Conservation (phyloP, 1,139 yeast genomes). For the Candida neerlandica region DNA sequence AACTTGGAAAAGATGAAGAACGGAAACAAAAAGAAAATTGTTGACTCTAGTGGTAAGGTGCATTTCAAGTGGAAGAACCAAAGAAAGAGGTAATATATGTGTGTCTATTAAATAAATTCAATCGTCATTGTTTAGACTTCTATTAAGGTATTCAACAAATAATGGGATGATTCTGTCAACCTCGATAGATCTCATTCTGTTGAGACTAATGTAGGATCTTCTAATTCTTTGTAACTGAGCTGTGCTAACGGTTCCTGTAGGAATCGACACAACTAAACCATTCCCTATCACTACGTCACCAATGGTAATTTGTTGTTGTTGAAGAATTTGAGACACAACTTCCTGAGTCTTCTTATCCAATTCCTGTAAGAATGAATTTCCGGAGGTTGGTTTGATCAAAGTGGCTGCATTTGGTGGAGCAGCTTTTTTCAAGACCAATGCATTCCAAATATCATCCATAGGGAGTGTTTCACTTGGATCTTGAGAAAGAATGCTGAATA, state of each 20-base stretch:
- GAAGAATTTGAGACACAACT: constrained; percentile 59
- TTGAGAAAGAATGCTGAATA: constrained; percentile 63
- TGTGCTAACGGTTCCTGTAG: constrained; percentile 61
- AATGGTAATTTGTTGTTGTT: constrained; percentile 63
- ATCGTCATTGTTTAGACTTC: constrained; percentile 42
- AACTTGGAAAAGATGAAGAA: constrained; percentile 89
- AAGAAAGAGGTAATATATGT: constrained; percentile 59
- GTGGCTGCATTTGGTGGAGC: constrained; percentile 81
- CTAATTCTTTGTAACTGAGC: constrained; percentile 84
- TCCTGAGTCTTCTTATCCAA: constrained; percentile 73
- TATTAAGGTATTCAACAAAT: constrained; percentile 74
- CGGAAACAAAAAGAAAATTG: constrained; percentile 80
- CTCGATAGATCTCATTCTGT: constrained; percentile 76
- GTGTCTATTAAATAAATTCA: constrained; percentile 1
- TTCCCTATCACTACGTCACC: constrained; percentile 46
- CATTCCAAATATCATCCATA: constrained; percentile 71
- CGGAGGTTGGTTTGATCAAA: constrained; percentile 67
- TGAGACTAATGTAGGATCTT: constrained; percentile 77
- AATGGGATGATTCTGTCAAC: constrained; percentile 64
- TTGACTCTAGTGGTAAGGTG: constrained; percentile 63
- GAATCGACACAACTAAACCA: constrained; percentile 58
- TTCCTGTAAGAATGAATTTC: constrained; percentile 75
- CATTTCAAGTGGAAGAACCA: constrained; percentile 86
- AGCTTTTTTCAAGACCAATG: constrained; percentile 62
- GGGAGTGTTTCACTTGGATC: constrained; percentile 57